phyloP scores from a whole-genome alignment of 192 early-diverging fungal genomes.

The Entrophospora sp. region DNA sequence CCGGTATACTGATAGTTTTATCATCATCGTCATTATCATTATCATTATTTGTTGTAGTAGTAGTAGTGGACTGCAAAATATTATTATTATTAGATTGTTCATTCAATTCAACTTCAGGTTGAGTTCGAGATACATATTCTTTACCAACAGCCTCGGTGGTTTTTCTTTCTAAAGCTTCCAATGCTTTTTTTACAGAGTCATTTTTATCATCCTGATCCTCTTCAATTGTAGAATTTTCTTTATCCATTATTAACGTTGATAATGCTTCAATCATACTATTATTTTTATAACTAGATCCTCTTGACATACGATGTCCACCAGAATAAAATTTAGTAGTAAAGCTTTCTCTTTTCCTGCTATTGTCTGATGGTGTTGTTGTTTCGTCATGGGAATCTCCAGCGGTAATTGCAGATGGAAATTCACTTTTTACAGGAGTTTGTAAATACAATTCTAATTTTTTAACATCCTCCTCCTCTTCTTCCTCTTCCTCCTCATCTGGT shows the following conservation, averaged over 20 bases:
- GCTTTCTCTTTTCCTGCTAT: background rate
- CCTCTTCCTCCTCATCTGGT: background rate
- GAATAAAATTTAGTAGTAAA: slow-evolving; percentile 8
- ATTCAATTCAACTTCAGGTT: background rate
- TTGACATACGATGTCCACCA: background rate
- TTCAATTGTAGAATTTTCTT: background rate
- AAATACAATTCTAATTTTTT: slow-evolving; percentile 7
- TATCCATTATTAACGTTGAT: background rate
- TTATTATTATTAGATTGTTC: too few relatives aligned
- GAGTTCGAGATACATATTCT: background rate
- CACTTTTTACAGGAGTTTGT: background rate
- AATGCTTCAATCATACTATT: slow-evolving; percentile 12
- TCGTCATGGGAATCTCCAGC: background rate
- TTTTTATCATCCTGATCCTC: background rate
- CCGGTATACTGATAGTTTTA: too few relatives aligned
- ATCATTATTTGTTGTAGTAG: background rate
- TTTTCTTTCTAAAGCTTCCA: slow-evolving; percentile 5
- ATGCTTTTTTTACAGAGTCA: background rate
- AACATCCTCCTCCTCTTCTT: slow-evolving; percentile 4
- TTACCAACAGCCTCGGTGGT: background rate
- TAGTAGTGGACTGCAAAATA: background rate
- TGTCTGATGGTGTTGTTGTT: background rate
- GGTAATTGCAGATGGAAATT: too few relatives aligned
- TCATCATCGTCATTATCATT: too few relatives aligned
- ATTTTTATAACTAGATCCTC: background rate